Conservation (phyloP, 495 filamentous ascomycete species). For the Daldinia decipiens region DNA sequence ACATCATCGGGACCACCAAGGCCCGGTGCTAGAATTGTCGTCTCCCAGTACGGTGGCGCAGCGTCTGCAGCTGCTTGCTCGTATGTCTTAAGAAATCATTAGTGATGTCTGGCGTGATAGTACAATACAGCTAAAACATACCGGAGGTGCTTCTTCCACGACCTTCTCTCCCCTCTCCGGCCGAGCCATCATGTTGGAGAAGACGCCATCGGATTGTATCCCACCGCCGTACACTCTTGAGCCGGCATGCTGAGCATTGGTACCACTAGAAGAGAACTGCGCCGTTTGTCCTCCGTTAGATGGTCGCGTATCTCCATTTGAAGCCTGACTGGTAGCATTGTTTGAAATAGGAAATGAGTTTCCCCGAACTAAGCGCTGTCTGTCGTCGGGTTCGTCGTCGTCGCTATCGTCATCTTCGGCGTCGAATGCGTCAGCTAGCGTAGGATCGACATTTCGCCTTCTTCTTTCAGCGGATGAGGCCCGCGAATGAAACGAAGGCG, state of each 20-base stretch:
- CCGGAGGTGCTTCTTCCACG: constrained; percentile 90
- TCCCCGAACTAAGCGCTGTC: constrained; percentile 84
- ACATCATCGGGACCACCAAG: constrained; percentile 86
- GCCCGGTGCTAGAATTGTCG: constrained; percentile 93
- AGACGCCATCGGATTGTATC: constrained; percentile 88
- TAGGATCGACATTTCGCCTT: constrained; percentile 69
- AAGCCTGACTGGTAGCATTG: constrained; percentile 24
- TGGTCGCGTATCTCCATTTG: constrained; percentile 28
- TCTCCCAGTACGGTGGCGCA: constrained; percentile 98
- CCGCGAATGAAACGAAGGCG: constrained; percentile 92
- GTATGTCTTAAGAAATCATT: constrained; percentile 74
- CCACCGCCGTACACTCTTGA: constrained; percentile 69
- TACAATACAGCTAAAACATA: constrained; percentile 59
- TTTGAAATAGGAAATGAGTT: constrained; percentile 58
- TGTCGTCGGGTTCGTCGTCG: constrained; percentile 80
- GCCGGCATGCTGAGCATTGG: constrained; percentile 48
- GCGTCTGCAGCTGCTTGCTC: constrained; percentile 98
- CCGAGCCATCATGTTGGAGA: constrained; percentile 93
- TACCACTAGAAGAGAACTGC: constrained; percentile 43
- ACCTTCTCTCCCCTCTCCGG: constrained; percentile 84
- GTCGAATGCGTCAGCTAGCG: constrained; percentile 91
- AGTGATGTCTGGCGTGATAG: constrained; percentile 38
- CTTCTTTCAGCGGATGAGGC: constrained; percentile 75
- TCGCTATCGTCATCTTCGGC: constrained; percentile 76
- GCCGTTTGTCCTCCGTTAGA: constrained; percentile 28